Evolutionary conservation across 83 land plant species (phyloP).

Genomic region (Diphasiastrum complanatum): DNA sequence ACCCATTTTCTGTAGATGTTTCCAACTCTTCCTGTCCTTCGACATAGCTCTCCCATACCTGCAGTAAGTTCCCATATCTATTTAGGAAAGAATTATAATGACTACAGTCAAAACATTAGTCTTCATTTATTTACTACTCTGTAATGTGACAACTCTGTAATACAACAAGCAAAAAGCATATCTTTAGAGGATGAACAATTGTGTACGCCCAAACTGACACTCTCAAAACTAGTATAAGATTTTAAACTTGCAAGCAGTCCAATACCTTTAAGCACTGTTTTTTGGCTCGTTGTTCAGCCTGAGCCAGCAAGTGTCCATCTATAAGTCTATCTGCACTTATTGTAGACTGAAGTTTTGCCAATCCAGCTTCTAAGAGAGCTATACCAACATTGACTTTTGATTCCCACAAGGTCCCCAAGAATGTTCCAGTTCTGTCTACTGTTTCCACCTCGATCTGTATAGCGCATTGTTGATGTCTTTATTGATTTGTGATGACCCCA

Average conservation of each 20-base stretch:
- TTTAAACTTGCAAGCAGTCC: too few relatives aligned
- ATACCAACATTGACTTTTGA: constrained; percentile 62
- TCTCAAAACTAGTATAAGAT: too few relatives aligned
- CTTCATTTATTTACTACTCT: too few relatives aligned
- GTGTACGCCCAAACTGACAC: too few relatives aligned
- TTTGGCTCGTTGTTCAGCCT: constrained; percentile 84
- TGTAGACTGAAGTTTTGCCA: constrained; percentile 72
- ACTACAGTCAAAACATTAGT: too few relatives aligned
- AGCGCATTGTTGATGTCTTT: too few relatives aligned
- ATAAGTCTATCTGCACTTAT: constrained; percentile 64
- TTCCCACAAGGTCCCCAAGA: constrained; percentile 87
- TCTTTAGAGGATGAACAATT: too few relatives aligned
- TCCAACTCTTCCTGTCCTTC: constrained; percentile 73
- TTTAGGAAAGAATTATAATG: too few relatives aligned
- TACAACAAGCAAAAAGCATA: too few relatives aligned
- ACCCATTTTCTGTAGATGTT: constrained; percentile 38
- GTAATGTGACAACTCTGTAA: too few relatives aligned
- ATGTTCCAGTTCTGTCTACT: constrained; percentile 90
- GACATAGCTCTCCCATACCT: constrained; percentile 90
- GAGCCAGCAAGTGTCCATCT: constrained; percentile 67
- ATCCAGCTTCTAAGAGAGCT: constrained; percentile 72
- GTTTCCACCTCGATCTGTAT: constrained; percentile 89
- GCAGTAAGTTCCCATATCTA: constrained; percentile 14
- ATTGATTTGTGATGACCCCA: too few relatives aligned
- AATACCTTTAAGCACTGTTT: constrained; percentile 68